A percentile compares a stretch with the other conserved stretches of the same genome.
Evolutionary conservation across 2,329 filamentous ascomycete species (phyloP).

Genomic region (Exophiala alcalophila): DNA sequence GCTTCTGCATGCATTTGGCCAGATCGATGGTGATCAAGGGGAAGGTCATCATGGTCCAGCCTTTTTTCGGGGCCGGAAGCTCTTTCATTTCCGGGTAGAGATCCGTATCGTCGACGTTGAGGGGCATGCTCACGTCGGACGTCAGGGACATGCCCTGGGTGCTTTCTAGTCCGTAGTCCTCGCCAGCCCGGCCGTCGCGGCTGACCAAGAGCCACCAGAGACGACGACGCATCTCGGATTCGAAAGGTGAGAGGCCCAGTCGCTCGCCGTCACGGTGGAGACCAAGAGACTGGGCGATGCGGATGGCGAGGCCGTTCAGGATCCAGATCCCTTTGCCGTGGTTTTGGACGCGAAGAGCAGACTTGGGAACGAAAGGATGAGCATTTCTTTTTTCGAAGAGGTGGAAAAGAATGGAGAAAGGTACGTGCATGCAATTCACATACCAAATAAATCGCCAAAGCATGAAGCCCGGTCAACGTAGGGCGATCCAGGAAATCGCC

Average conservation of each 20-base stretch:
- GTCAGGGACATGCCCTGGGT: conserved; percentile 4
- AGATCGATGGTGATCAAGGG: conserved; percentile 54
- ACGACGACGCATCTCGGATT: conserved; percentile 21
- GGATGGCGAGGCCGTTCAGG: conserved; percentile 18
- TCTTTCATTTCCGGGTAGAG: conserved; percentile 4
- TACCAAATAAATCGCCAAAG: conserved; percentile 25
- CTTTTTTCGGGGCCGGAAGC: conserved; percentile 34
- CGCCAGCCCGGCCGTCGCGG: conserved; percentile 13
- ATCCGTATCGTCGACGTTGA: conserved; percentile 19
- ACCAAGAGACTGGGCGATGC: conserved; percentile 22
- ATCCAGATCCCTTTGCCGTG: conserved; percentile 36
- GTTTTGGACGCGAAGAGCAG: conserved; percentile 16
- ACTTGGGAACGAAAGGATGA: conserved; percentile 9
- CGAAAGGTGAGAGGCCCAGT: conserved; percentile 19
- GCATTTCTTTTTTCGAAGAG: too few species aligned
- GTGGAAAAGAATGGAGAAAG: not conserved
- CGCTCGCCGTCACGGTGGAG: conserved; percentile 17
- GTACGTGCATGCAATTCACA: too few species aligned
- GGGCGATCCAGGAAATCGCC: conserved; percentile 18
- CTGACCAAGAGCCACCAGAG: conserved; percentile 24
- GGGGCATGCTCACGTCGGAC: conserved; percentile 9
- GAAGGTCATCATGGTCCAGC: conserved; percentile 60
- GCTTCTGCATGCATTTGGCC: conserved; percentile 46
- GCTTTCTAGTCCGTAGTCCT: conserved; percentile 4
- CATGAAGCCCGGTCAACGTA: conserved; percentile 21